phyloP scores from a whole-genome alignment of 257 asterid species.

The Solanum neorickii region DNA sequence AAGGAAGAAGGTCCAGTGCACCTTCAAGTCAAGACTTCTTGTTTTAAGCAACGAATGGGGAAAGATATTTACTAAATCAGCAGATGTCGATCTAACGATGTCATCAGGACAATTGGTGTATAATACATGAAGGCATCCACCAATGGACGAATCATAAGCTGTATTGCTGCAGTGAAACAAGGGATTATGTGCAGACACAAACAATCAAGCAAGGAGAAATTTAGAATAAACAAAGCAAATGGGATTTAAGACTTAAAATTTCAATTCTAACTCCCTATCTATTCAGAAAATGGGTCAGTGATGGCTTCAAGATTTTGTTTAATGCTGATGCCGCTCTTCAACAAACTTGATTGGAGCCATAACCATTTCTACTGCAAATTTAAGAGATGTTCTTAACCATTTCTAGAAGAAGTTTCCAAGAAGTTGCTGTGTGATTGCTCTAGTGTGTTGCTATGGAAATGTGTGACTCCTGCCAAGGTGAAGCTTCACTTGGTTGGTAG shows the following conservation, averaged over 20 bases:
- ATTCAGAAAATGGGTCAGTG: background rate
- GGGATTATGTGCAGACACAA: constrained; percentile 10
- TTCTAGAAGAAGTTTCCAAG: background rate
- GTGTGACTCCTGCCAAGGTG: background rate
- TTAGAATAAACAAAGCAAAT: background rate
- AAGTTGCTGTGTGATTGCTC: background rate
- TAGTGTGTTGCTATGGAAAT: background rate
- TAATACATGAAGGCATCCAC: constrained; percentile 65
- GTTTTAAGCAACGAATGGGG: constrained; percentile 62
- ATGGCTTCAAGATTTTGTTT: background rate
- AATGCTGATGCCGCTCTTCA: background rate
- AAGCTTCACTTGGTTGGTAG: background rate
- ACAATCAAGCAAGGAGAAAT: background rate
- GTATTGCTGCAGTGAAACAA: constrained; percentile 42
- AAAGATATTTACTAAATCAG: constrained; percentile 43
- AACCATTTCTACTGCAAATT: background rate
- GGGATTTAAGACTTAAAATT: background rate
- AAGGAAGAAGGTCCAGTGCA: constrained; percentile 9
- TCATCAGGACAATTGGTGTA: constrained; percentile 68
- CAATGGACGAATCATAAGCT: constrained; percentile 71
- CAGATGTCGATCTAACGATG: constrained; percentile 68
- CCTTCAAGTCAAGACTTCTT: constrained; percentile 77
- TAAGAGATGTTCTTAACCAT: background rate
- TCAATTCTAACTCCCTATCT: background rate
- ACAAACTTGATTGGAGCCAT: background rate